Conservation (phyloP, 371 early-diverging fungal genomes). For the Rhizomucor miehei region DNA sequence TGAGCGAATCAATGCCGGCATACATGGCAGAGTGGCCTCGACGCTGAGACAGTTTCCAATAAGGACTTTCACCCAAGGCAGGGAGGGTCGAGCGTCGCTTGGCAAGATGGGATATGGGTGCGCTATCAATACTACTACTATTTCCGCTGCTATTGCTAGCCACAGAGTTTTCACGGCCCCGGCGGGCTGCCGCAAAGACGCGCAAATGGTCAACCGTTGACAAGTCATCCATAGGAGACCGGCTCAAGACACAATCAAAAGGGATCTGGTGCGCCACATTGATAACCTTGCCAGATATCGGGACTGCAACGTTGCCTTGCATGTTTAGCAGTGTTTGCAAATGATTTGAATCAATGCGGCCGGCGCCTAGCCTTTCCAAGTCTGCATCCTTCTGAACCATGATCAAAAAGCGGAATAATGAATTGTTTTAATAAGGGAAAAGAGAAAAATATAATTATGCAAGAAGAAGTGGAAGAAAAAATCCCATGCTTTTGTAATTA, state of each 20-base stretch:
- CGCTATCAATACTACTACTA: slow-evolving; percentile 3
- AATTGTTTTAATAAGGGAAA: no score
- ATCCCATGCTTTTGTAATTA: no score
- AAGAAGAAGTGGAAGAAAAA: no score
- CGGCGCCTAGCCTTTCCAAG: no score
- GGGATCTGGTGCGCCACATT: slow-evolving; percentile 57
- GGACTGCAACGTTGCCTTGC: no score
- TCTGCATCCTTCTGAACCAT: no score
- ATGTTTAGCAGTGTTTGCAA: no score
- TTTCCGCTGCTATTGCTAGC: no score
- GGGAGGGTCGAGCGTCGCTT: slow-evolving; percentile 29
- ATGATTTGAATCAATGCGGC: no score
- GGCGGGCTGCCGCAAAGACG: neutral
- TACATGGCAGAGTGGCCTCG: slow-evolving; percentile 78
- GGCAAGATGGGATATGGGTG: slow-evolving; percentile 34
- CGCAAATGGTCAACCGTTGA: neutral
- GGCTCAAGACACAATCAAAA: slow-evolving; percentile 22
- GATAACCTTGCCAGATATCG: slow-evolving; percentile 39
- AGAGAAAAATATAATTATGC: no score
- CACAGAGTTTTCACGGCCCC: neutral
- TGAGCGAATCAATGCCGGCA: slow-evolving; percentile 64
- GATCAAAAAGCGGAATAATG: no score
- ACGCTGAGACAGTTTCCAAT: slow-evolving; percentile 44
- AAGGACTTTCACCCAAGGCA: slow-evolving; percentile 24
- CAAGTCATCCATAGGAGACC: neutral